phyloP scores from a whole-genome alignment of 2,329 filamentous ascomycete species.

The Xylaria sp. region DNA sequence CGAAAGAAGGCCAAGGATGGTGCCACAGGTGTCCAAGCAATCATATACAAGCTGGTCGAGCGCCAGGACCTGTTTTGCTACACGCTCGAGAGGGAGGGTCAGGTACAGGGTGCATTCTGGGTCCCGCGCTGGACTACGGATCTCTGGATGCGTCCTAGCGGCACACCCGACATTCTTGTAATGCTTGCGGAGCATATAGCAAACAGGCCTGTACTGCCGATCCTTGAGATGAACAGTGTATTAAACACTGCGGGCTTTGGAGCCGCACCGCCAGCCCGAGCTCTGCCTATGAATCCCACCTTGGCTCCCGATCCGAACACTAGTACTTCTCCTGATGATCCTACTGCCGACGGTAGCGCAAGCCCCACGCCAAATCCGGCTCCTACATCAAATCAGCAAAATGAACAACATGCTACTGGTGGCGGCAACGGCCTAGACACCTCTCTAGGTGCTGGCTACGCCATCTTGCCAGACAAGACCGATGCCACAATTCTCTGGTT shows the following conservation, averaged over 20 bases:
- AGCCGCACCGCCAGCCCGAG: conserved; percentile 15
- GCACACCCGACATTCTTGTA: conserved; percentile 45
- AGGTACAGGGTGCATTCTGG: conserved; percentile 46
- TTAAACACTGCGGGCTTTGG: conserved; percentile 36
- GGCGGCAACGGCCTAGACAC: conserved; percentile 34
- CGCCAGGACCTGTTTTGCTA: conserved; percentile 46
- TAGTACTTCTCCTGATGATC: conserved; percentile 10
- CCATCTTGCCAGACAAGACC: conserved; percentile 47
- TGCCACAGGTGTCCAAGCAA: conserved; percentile 46
- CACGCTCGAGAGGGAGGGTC: conserved; percentile 42
- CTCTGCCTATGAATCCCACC: conserved; percentile 25
- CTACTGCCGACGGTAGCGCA: not conserved
- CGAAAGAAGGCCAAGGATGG: conserved; percentile 45
- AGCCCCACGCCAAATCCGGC: conserved; percentile 5
- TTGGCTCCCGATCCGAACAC: not conserved
- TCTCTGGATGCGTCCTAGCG: conserved; percentile 43
- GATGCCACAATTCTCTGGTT: conserved; percentile 46
- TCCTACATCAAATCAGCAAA: not conserved
- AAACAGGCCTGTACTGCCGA: conserved; percentile 44
- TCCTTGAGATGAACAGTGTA: conserved; percentile 47
- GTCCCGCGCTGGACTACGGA: conserved; percentile 45
- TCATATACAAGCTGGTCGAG: conserved; percentile 44
- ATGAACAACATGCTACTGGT: not conserved
- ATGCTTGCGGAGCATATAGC: conserved; percentile 46
- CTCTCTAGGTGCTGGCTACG: conserved; percentile 45